Evolutionary conservation across 345 rosid genomes (phyloP), one percentile per base, ranked within the genome.

Genomic region (Tarenaya hassleriana): DNA sequence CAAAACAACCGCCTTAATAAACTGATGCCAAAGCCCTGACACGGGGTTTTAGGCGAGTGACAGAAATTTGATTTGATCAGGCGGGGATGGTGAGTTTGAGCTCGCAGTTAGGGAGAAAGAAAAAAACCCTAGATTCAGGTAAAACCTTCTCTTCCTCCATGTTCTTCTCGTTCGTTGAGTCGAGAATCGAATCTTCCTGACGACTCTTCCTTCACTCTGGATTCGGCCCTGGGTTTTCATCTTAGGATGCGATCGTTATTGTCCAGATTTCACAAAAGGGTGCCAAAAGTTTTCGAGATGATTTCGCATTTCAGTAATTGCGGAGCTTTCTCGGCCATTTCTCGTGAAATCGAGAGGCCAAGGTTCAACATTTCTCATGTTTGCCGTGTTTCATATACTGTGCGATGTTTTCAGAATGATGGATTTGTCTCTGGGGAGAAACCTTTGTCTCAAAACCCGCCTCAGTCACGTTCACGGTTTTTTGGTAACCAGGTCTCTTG

Each of bases 171-270:
- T 0, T 2, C 29, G 5, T 2, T 5, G 29, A 24, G 5, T 2
- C 5, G 29, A 2, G 5, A 24, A 24, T 24, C 29, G n/a, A n/a
- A n/a, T n/a, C n/a, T n/a, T n/a, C n/a, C 40, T 20, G 7, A 16
- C 6, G 42, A 10, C 21, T 49, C 56, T 63, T 47, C 45, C 31
- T 37, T 12, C 20, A 21, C 15, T 56, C 7, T 51, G 38, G 20
- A 18, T 38, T 32, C 9, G 31, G 5, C 27, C 46, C 45, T 1
- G 19, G 20, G 1, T 20, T 8, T 37, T 56, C 13, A 4, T 10
- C 9, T 46, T 14, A 60, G 61, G 45, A 56, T 42, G 63, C 62
- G 18, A 80, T 80, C n/a, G 90, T 14, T 73, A 75, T 33, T 51
- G 5, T 21, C 45, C 42, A 64, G 66, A 63, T 18, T 51, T 61